phyloP scores from a whole-genome alignment of 495 filamentous ascomycete species.

The Cairneyella variabilis region DNA sequence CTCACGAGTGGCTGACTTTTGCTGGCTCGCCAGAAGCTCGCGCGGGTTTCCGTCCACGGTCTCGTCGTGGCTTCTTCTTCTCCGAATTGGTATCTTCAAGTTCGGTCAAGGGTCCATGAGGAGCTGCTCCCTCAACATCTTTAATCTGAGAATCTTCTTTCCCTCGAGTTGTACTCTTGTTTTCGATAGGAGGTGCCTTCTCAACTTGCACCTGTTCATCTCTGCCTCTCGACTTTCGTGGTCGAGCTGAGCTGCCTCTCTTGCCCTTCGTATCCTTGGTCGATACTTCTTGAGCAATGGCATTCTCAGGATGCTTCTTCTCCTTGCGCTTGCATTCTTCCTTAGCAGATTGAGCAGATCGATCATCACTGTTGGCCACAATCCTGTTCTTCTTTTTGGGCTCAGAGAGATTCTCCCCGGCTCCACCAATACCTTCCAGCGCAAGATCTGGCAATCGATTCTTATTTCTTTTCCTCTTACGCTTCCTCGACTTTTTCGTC shows the following conservation, averaged over 20 bases:
- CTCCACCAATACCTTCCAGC: no score
- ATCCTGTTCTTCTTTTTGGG: no score
- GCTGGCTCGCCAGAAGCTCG: slow-evolving; percentile 1
- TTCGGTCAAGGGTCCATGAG: slow-evolving; percentile 11
- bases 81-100: slow-evolving; percentile 6
- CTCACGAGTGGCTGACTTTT: slow-evolving; percentile 33
- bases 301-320: not conserved
- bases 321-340: not conserved
- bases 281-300: not conserved
- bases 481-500: slow-evolving; percentile 10
- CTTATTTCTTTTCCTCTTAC: slow-evolving; percentile 15
- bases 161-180: not conserved
- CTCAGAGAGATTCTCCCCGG: no score
- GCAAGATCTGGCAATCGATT: slow-evolving; percentile 4
- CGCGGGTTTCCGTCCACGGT: not conserved
- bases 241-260: no score
- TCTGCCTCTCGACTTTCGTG: no score
- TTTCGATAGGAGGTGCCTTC: no score
- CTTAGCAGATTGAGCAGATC: not conserved
- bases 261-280: no score
- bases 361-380: not conserved
- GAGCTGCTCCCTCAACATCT: not conserved
- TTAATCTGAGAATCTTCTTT: not conserved
- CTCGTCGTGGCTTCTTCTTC: not conserved
- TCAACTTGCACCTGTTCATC: no score